phyloP scores from a whole-genome alignment of 169 alveolate species.

The Plasmodium adleri region DNA sequence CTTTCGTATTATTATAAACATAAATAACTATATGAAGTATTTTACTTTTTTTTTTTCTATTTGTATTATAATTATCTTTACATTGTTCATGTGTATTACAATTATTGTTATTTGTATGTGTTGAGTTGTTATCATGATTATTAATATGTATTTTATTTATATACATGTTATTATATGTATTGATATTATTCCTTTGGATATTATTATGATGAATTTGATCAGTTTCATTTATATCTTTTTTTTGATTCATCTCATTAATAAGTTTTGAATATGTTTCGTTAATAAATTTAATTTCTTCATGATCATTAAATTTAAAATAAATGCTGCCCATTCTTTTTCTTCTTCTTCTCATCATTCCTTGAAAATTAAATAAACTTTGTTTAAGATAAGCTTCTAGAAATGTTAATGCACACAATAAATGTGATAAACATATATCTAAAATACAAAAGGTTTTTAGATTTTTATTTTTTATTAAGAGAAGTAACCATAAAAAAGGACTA shows the following conservation, averaged over 20 bases:
- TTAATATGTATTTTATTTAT: slow-evolving; percentile 13
- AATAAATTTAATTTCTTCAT: slow-evolving; percentile 46
- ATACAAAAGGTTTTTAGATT: slow-evolving; percentile 45
- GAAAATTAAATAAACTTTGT: slow-evolving; percentile 55
- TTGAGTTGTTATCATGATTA: not conserved
- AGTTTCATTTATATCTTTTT: not conserved
- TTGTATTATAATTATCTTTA: too few relatives aligned
- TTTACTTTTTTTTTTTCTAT: slow-evolving; percentile 6
- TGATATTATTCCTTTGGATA: not conserved
- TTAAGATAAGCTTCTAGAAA: slow-evolving; percentile 62
- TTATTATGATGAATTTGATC: too few relatives aligned
- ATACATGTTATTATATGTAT: too few relatives aligned
- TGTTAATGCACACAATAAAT: slow-evolving; percentile 42
- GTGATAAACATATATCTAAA: slow-evolving; percentile 50
- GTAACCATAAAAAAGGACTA: slow-evolving; percentile 66
- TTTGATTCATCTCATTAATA: slow-evolving; percentile 21
- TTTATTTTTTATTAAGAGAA: slow-evolving; percentile 25
- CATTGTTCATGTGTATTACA: too few relatives aligned
- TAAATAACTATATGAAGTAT: slow-evolving; percentile 59
- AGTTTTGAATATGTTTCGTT: slow-evolving; percentile 21
- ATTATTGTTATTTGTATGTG: not conserved
- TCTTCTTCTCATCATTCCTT: slow-evolving; percentile 73
- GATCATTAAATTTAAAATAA: slow-evolving; percentile 53
- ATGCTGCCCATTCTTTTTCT: slow-evolving; percentile 61
- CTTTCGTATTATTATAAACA: slow-evolving; percentile 61